Evolutionary conservation across 1,284 basidiomycete genomes (phyloP), one percentile per base, ranked within the genome.

Genomic region (Malassezia equina): DNA sequence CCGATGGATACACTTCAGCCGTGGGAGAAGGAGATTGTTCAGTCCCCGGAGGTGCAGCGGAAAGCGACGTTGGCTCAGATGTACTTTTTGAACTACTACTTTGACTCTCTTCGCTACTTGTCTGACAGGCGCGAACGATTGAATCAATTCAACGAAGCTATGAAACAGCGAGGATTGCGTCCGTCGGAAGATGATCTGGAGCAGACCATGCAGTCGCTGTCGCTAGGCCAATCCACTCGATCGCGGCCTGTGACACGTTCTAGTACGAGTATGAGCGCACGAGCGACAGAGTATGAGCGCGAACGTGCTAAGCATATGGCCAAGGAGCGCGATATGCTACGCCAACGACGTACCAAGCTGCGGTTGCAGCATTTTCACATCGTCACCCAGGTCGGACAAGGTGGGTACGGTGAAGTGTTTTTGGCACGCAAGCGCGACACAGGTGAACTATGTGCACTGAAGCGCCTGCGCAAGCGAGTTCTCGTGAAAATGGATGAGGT

Each of bases 221-320:
- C 51, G 12, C 9, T 52, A 5, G 41, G 49, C 2, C 7, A 23
- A 21, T n/a, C 40, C 17, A 23, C 33, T 15, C 41, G 24, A 7
- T 15, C 36, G 19, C 36, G 36, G 36, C 36, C 36, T 87, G 64
- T 82, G 90, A 19, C 32, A 9, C n/a, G 31, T 81, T 89, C 40
- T 84, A 93, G 76, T 79, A 93, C 49, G 81, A 83, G 59, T 82
- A 94, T 33, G 86, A 94, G 56, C 85, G 90, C 71, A 94, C 93
- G 75, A 21, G 36, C 36, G 15, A 19, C 19, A 76, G 60, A 56
- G 47, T 69, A 64, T 40, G 50, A 57, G 43, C 58, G 55, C 32
- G 69, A 66, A 44, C 58, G 60, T 17, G 51, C 57, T 32, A 63
- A 66, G 2, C 69, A 73, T 54, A 55, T 70, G 29, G 65, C 64